phyloP scores from a whole-genome alignment of 352 stramenopile species.

The Pythium chondricola region DNA sequence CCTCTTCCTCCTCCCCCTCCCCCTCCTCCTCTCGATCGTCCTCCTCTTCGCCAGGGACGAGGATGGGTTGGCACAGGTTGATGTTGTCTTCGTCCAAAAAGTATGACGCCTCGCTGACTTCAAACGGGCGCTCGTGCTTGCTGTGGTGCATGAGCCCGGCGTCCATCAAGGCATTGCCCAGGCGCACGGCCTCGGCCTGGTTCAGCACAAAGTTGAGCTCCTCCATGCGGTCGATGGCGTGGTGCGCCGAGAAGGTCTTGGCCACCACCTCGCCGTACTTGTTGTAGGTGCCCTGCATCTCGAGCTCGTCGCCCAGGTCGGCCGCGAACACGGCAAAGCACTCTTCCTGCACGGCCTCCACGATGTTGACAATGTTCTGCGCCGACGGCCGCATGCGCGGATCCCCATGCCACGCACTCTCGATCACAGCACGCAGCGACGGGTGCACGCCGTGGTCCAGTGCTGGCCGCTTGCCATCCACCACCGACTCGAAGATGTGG shows the following conservation, averaged over 20 bases:
- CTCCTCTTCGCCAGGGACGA: conserved; percentile 1
- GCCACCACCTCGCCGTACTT: conserved; percentile 5
- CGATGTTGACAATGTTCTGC: conserved; percentile 13
- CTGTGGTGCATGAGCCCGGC: conserved; percentile 22
- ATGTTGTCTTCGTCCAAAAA: conserved; percentile 25
- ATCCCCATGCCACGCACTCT: conserved; percentile 20
- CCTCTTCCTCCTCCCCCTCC: too few species aligned
- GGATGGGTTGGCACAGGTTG: conserved; percentile 14
- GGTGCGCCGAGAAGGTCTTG: conserved; percentile 9
- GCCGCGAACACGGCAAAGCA: conserved; percentile 12
- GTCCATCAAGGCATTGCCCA: conserved; percentile 31
- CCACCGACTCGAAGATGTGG: conserved; percentile 36
- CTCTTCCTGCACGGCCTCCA: conserved; percentile 24
- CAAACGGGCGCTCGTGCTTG: conserved; percentile 20
- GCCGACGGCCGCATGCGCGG: conserved; percentile 18
- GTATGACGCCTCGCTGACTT: conserved; percentile 7
- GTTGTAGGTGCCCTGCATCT: conserved; percentile 5
- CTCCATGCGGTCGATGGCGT: conserved; percentile 12
- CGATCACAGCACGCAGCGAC: conserved; percentile 17
- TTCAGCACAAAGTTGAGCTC: conserved; percentile 18
- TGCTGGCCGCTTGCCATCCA: conserved; percentile 31
- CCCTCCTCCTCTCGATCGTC: too few species aligned
- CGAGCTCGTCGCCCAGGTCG: conserved; percentile 10
- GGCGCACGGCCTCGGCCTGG: conserved; percentile 16
- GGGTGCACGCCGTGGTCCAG: conserved; percentile 10